Evolutionary conservation across 2,329 filamentous ascomycete species (phyloP).

Genomic region (Exophiala sp.): DNA sequence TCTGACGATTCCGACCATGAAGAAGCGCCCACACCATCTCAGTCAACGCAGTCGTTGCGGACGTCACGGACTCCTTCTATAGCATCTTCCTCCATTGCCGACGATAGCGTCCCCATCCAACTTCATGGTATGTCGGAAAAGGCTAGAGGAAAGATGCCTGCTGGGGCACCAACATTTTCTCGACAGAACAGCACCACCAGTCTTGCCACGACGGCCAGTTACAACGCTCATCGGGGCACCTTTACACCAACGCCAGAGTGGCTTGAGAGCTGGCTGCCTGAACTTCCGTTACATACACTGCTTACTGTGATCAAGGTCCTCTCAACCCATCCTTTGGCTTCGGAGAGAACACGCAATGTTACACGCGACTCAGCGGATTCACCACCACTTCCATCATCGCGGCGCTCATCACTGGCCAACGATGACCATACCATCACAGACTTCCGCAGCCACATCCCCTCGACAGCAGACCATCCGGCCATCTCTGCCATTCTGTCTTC

Average conservation of each 20-base stretch:
- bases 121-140: slow-evolving; percentile 94
- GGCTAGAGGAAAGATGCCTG: slow-evolving; percentile 90
- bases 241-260: slow-evolving; percentile 78
- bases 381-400: slow-evolving; percentile 29
- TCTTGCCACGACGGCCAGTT: slow-evolving; percentile 59
- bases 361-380: slow-evolving; percentile 24
- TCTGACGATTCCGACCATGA: slow-evolving; percentile 66
- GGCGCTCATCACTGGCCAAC: slow-evolving; percentile 29
- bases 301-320: slow-evolving; percentile 65
- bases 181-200: slow-evolving; percentile 85
- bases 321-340: slow-evolving; percentile 41
- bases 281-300: slow-evolving; percentile 80
- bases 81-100: slow-evolving; percentile 57
- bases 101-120: slow-evolving; percentile 76
- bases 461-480: slow-evolving; percentile 47
- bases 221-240: slow-evolving; percentile 48
- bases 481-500: slow-evolving; percentile 64
- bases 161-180: slow-evolving; percentile 73
- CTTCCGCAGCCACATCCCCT: slow-evolving; percentile 40
- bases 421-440: slow-evolving; percentile 39
- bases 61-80: slow-evolving; percentile 62
- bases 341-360: slow-evolving; percentile 30
- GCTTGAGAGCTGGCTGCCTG: slow-evolving; percentile 90
- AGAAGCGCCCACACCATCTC: slow-evolving; percentile 55
- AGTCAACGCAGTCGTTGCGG: slow-evolving; percentile 50